These are phyloP conservation scores for Suillus fuscotomentosus DNA, from an alignment of 768 basidiomycete species.

Conservation along the genomic window DNA sequence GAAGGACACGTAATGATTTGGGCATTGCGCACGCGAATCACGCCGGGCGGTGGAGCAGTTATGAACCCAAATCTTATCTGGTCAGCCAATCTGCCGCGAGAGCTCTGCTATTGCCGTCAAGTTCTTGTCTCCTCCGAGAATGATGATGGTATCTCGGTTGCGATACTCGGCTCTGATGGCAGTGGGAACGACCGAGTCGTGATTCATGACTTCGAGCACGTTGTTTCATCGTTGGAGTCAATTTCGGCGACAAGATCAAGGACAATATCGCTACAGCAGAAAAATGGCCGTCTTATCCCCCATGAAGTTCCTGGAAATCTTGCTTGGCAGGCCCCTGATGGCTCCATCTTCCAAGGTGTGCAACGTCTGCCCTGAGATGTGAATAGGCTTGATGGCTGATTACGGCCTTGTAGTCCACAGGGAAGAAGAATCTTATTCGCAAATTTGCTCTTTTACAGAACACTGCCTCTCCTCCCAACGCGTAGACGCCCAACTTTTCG, in stretches of 20 bases:
- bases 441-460: constrained; percentile 48
- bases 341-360: constrained; percentile 48
- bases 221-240: not conserved
- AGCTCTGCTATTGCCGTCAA: constrained; percentile 27
- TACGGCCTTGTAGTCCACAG: not conserved
- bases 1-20: constrained; percentile 68
- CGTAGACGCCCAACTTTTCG: constrained; percentile 34
- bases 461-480: constrained; percentile 53
- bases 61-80: constrained; percentile 52
- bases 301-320: constrained; percentile 15
- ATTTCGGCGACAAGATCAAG: not conserved
- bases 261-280: constrained; percentile 27
- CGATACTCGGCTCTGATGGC: constrained; percentile 39
- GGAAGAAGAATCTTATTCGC: constrained; percentile 17
- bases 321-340: constrained; percentile 45
- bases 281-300: constrained; percentile 49
- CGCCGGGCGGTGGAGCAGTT: constrained; percentile 53
- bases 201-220: constrained; percentile 15
- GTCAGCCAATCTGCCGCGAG: constrained; percentile 23
- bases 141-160: constrained; percentile 18
- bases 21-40: constrained; percentile 62
- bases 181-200: constrained; percentile 35
- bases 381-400: constrained; percentile 8
- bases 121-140: constrained; percentile 18
- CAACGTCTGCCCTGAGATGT: not conserved